A percentile compares a stretch with the other conserved stretches of the same genome.
phyloP scores from a whole-genome alignment of 1,284 basidiomycete species.

The Meira nashicola region DNA sequence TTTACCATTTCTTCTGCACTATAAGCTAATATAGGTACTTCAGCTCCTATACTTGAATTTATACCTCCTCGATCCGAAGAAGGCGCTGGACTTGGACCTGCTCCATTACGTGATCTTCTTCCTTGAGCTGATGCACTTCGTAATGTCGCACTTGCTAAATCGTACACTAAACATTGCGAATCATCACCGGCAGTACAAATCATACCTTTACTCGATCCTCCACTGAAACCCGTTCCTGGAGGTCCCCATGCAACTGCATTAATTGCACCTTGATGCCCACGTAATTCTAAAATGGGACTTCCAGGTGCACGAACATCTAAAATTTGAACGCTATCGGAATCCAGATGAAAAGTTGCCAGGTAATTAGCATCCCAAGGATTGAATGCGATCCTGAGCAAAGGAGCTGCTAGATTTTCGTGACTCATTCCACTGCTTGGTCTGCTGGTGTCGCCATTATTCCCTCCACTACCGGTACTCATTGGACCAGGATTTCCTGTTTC shows the following conservation, averaged over 20 bases:
- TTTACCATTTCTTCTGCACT: conserved; percentile 50
- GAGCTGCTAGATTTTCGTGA: conserved; percentile 25
- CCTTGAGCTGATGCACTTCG: conserved; percentile 49
- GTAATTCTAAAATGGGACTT: conserved; percentile 47
- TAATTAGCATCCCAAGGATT: conserved; percentile 54
- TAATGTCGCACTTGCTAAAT: conserved; percentile 46
- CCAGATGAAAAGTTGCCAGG: conserved; percentile 51
- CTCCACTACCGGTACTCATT: conserved; percentile 7
- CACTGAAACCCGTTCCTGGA: conserved; percentile 21
- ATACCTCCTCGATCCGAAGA: conserved; percentile 6
- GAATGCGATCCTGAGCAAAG: conserved; percentile 50
- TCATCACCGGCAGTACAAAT: conserved; percentile 51
- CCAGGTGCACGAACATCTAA: conserved; percentile 52
- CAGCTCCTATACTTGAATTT: conserved; percentile 13
- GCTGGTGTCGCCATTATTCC: conserved; percentile 6
- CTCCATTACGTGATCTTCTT: conserved; percentile 43
- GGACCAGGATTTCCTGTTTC: conserved; percentile 58
- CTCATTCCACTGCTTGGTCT: conserved; percentile 35
- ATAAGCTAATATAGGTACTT: conserved; percentile 47
- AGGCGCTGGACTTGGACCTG: conserved; percentile 33
- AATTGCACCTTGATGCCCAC: conserved; percentile 45
- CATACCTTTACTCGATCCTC: conserved; percentile 47
- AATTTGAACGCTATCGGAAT: conserved; percentile 49
- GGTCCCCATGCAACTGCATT: conserved; percentile 52
- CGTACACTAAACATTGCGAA: conserved; percentile 49